phyloP scores from a whole-genome alignment of 164 flowering plant species.

The Vitis cinerea region DNA sequence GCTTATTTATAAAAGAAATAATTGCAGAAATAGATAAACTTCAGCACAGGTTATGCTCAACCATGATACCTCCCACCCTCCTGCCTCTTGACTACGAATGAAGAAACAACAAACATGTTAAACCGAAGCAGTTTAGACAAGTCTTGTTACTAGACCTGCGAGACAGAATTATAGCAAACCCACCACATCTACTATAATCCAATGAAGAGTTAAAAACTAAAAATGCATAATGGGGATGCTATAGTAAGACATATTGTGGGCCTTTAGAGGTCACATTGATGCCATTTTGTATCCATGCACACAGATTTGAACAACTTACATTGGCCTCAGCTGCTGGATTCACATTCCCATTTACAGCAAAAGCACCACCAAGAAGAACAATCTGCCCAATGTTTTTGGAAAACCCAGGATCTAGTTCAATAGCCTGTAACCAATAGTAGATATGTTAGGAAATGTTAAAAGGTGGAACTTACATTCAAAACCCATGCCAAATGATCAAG shows the following conservation, averaged over 20 bases:
- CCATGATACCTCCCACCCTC: too few relatives aligned
- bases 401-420: conserved; percentile 72
- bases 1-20: too few relatives aligned
- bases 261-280: neutral
- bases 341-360: conserved; percentile 90
- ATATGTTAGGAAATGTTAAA: neutral
- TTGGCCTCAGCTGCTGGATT: conserved; percentile 99
- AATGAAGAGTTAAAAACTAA: too few relatives aligned
- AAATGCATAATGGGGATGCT: neutral
- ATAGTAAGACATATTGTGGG: neutral
- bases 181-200: too few relatives aligned
- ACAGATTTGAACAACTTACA: conserved; percentile 39
- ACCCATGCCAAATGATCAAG: conserved; percentile 2
- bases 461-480: neutral
- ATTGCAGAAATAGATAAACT: too few relatives aligned
- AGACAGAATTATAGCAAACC: too few relatives aligned
- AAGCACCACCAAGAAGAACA: conserved; percentile 91
- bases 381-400: conserved; percentile 71
- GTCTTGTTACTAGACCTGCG: too few relatives aligned
- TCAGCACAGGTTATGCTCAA: too few relatives aligned
- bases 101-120: too few relatives aligned
- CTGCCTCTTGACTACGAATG: too few relatives aligned
- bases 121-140: too few relatives aligned
- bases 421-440: conserved; percentile 47
- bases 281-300: neutral